Percentiles rank a stretch among this genome's conserved stretches.
Conservation (phyloP, 176 grass and related monocot genomes). For the Rhynchospora tenuis region DNA sequence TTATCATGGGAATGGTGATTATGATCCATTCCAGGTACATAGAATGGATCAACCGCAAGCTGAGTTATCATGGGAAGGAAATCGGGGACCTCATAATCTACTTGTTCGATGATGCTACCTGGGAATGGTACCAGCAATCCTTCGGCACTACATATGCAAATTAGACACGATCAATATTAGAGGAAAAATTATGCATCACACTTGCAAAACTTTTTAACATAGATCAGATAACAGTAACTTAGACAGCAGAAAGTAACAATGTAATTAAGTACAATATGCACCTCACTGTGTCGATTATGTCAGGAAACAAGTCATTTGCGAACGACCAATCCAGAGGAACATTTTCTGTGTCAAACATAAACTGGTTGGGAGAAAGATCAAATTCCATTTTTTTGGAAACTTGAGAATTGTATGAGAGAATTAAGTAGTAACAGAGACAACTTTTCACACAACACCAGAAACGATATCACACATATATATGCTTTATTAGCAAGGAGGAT, state of each 20-base stretch:
- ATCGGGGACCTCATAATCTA: not conserved
- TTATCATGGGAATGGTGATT: too few relatives aligned
- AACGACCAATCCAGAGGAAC: constrained; percentile 17
- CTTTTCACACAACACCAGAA: not conserved
- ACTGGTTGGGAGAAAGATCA: not conserved
- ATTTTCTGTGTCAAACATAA: not conserved
- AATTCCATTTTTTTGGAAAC: constrained; percentile 11
- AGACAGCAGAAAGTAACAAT: not conserved
- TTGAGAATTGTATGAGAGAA: not conserved
- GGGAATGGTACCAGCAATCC: not conserved
- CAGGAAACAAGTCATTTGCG: not conserved
- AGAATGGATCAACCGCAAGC: too few relatives aligned
- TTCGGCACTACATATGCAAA: constrained; percentile 12
- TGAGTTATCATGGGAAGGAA: not conserved
- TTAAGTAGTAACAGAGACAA: not conserved
- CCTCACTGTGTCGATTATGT: constrained; percentile 9
- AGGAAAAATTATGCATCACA: not conserved
- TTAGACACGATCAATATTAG: not conserved
- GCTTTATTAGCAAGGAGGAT: constrained; percentile 7
- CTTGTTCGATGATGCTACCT: not conserved
- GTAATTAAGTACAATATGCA: not conserved
- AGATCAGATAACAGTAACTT: not conserved
- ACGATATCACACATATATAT: not conserved
- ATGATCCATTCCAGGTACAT: too few relatives aligned
- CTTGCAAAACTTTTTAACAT: not conserved